These are phyloP conservation scores for Candida frijolesensis DNA, from an alignment of 1,139 yeast species.

Conservation along the genomic window DNA sequence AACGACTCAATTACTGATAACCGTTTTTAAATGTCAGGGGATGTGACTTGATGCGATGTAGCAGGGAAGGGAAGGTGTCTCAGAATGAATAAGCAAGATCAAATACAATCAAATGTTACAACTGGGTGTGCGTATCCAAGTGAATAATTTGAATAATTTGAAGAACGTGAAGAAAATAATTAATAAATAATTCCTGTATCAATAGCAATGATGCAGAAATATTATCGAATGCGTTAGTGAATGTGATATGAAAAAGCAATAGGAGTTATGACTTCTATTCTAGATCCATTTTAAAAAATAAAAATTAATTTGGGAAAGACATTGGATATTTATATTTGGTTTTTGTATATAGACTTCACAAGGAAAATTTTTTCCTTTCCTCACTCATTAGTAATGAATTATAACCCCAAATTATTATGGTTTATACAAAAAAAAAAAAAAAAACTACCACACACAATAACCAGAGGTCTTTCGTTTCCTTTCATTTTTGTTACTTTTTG, in stretches of 20 bases:
- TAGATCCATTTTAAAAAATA: background rate
- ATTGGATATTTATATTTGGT: conserved; percentile 1
- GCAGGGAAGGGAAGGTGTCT: background rate
- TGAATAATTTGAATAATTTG: background rate
- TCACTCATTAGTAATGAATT: conserved; percentile 1
- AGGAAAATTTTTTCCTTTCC: background rate
- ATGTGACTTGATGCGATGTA: background rate
- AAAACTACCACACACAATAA: background rate
- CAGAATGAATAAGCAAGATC: background rate
- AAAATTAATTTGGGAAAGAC: background rate
- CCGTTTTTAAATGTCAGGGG: background rate
- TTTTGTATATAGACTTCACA: background rate
- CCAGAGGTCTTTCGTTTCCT: background rate
- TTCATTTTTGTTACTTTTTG: background rate
- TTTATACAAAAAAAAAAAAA: background rate
- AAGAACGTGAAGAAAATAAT: background rate
- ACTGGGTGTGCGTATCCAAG: background rate
- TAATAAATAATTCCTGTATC: background rate
- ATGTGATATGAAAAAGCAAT: background rate
- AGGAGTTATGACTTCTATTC: no score
- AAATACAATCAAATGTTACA: background rate
- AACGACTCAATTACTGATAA: background rate
- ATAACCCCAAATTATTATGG: conserved; percentile 3
- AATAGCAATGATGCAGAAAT: background rate
- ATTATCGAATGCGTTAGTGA: background rate